Conservation (phyloP, 768 basidiomycete genomes). For the Lentinula lateritia region DNA sequence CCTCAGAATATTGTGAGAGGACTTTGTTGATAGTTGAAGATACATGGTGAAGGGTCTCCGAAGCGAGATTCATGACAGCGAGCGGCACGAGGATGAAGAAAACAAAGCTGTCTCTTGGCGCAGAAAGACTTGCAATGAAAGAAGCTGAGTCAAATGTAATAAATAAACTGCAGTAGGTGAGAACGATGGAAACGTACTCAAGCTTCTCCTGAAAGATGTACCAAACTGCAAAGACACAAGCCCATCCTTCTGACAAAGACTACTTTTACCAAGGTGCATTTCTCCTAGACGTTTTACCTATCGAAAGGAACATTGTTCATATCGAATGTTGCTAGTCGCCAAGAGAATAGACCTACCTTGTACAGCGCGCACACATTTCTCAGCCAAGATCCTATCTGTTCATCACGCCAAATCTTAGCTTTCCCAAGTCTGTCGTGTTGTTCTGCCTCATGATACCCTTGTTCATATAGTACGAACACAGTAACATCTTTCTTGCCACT, state of each 20-base stretch:
- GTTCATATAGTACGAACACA: slow-evolving; percentile 67
- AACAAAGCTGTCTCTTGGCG: slow-evolving; percentile 38
- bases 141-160: slow-evolving; percentile 29
- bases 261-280: slow-evolving; percentile 47
- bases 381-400: slow-evolving; percentile 57
- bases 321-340: not conserved
- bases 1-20: slow-evolving; percentile 37
- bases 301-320: not conserved
- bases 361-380: slow-evolving; percentile 47
- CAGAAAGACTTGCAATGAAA: slow-evolving; percentile 40
- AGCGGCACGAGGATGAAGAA: slow-evolving; percentile 68
- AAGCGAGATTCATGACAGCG: slow-evolving; percentile 55
- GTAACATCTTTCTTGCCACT: slow-evolving; percentile 68
- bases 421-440: slow-evolving; percentile 3
- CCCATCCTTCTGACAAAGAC: slow-evolving; percentile 44
- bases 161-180: not conserved
- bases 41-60: slow-evolving; percentile 63
- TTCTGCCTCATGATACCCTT: slow-evolving; percentile 26
- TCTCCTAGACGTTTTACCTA: slow-evolving; percentile 61
- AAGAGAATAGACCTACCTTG: slow-evolving; percentile 37
- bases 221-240: slow-evolving; percentile 63
- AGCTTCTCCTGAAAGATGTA: slow-evolving; percentile 57
- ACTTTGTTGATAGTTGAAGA: slow-evolving; percentile 59
- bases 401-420: slow-evolving; percentile 14
- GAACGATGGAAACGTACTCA: slow-evolving; percentile 35